Evolutionary conservation across 2,329 filamentous ascomycete genomes (phyloP), one percentile per base, ranked within the genome.

Genomic region (Fusarium fracticaudum): DNA sequence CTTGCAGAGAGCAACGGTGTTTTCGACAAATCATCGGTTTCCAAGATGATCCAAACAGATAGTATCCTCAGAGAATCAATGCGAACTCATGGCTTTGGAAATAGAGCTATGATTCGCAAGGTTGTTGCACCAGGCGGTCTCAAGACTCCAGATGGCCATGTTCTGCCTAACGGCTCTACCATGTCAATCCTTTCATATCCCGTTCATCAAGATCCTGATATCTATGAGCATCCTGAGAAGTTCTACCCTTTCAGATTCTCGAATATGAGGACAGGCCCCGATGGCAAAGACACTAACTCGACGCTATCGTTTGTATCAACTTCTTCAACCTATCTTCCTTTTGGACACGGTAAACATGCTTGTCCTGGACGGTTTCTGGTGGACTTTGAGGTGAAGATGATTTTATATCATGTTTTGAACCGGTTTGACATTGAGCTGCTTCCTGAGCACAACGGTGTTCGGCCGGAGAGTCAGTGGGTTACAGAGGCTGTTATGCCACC

Each of bases 211-310:
- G 81, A 85, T 31, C 63, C 64, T 8, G 78, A 79, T 4, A 68
- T 54, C 1, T 81, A 82, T 29, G 79, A 82, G 6, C 76, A 84
- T 3, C 79, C 84, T 2, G 54, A 76, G 17, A 81, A 81, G 24
- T 86, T 80, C 64, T 83, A 85, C 22, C 84, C 83, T 0, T 85
- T 85, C 58, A 80, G 85, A 2, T 86, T 84, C 64, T 82, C 83
- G 1, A 76, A 81, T 4, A 67, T 79, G 81, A 24, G 82, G 80
- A 60, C 65, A 65, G 6, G 72, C 15, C 3, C 40, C 2, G 11
- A 41, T 45, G 17, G 37, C n/a, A 64, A 61, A 31, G 55, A 61
- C 6, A 5, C 12, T 6, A 64, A 51, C 3, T 45, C 62, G 10
- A 9, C 24, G 0, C 17, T 14, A 15, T 76, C 24, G 22, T 66